Evolutionary conservation across 352 stramenopile genomes (phyloP).

Genomic region (Phytophthora meadii): DNA sequence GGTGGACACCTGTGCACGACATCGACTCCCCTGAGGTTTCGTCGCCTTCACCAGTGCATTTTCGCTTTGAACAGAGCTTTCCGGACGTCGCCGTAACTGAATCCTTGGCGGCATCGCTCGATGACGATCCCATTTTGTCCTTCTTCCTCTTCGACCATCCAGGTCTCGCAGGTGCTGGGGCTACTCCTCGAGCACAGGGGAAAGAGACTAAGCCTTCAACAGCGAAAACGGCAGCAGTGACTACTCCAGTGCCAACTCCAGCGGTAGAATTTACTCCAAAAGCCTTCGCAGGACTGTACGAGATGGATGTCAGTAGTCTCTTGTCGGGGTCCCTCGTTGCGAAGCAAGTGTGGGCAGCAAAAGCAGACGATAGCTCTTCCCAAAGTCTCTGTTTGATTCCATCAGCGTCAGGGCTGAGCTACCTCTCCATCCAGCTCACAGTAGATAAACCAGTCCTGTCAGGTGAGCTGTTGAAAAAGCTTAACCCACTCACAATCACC

Average conservation of each 20-base stretch:
- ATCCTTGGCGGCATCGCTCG: constrained; percentile 47
- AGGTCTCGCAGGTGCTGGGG: constrained; percentile 22
- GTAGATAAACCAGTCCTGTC: constrained; percentile 61
- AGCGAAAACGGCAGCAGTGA: constrained; percentile 9
- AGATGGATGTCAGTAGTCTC: constrained; percentile 69
- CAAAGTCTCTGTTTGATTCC: constrained; percentile 40
- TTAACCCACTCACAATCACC: constrained; percentile 78
- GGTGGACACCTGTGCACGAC: constrained; percentile 38
- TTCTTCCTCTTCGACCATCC: constrained; percentile 73
- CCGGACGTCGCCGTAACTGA: constrained; percentile 56
- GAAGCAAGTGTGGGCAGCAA: constrained; percentile 53
- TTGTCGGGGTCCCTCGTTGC: constrained; percentile 43
- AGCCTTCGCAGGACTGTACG: constrained; percentile 60
- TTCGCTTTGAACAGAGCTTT: constrained; percentile 61
- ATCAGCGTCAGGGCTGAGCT: constrained; percentile 44
- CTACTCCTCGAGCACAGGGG: constrained; percentile 8
- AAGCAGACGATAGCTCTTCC: not conserved
- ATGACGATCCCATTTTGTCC: constrained; percentile 67
- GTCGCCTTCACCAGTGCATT: constrained; percentile 6
- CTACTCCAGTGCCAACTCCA: constrained; percentile 6
- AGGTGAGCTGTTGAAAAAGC: constrained; percentile 38
- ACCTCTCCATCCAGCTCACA: constrained; percentile 56
- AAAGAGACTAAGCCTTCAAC: constrained; percentile 49
- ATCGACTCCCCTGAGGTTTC: not conserved
- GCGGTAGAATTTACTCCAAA: constrained; percentile 23